Evolutionary conservation across 75 land plant genomes (phyloP), one percentile per base, ranked within the genome.

Genomic region (Larix kaempferi): DNA sequence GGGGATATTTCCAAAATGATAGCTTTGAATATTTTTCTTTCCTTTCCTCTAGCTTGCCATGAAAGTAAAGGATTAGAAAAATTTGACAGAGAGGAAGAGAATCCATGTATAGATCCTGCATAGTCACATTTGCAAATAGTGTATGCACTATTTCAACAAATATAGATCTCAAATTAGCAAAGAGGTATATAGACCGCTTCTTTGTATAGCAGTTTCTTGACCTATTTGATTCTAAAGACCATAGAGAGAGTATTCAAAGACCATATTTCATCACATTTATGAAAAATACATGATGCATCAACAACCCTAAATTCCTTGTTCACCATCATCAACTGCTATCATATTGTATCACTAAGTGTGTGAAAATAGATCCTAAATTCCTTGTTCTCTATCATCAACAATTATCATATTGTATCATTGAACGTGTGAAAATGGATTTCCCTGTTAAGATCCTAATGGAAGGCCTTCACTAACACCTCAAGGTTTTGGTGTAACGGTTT

Each of bases 261-360:
- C 85, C 44, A 83, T 83, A 23, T 54, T 82, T 60, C 85, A 83
- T 80, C 85, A 79, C 25, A 82, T 83, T 22, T 80, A 80, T 78
- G 82, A 81, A 3, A 80, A 77, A 27, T 80, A 79, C 27, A 80
- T 80, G 82, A 80, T 83, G 55, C 85, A 83, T 63, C 69, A 85
- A n/a, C 85, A n/a, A n/a, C n/a, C 59, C 82, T 5, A 81, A 81
- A 80, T 77, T 72, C 27, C 33, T 81, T 41, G 22, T 72, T 12
- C 52, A 64, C 64, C 77, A 81, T 60, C 82, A 81, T 67, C 82
- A 81, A 49, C 82, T 77, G 41, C 73, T 81, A 25, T 76, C 72
- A 5, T 81, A 81, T 75, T 81, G 82, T 39, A 77, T 81, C 26
- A 81, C 82, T 25, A 71, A 81, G 81, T 81, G n/a, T n/a, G 44